Conservation (phyloP, 352 stramenopile species). For the Globisporangium yorkense region DNA sequence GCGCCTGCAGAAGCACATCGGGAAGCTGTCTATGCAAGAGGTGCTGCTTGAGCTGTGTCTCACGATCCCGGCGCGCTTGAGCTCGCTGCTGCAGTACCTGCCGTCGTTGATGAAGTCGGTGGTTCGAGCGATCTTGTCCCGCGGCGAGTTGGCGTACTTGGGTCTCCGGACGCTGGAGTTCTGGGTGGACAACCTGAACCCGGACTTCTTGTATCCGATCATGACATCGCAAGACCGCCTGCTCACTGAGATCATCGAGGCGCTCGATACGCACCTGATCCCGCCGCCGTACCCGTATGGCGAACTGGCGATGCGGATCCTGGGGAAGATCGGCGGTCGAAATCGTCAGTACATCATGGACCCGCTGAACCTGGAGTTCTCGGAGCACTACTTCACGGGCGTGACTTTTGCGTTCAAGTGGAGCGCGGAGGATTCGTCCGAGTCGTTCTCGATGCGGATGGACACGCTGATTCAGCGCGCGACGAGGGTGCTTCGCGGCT, state of each 20-base stretch:
- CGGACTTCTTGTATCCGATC: conserved; percentile 94
- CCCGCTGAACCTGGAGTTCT: conserved; percentile 55
- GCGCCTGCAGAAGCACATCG: conserved; percentile 88
- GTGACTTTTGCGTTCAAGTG: conserved; percentile 56
- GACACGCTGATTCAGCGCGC: conserved; percentile 43
- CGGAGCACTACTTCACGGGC: conserved; percentile 34
- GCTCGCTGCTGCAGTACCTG: conserved; percentile 95
- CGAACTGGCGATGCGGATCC: conserved; percentile 91
- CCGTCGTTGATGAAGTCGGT: conserved; percentile 95
- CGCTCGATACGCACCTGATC: conserved; percentile 93
- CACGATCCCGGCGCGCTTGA: conserved; percentile 94
- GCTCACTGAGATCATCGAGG: conserved; percentile 93
- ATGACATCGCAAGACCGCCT: conserved; percentile 87
- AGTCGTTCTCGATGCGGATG: conserved; percentile 49
- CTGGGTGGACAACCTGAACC: conserved; percentile 98
- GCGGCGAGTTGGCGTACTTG: conserved; percentile 94
- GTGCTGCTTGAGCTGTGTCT: conserved; percentile 95
- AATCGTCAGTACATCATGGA: conserved; percentile 90
- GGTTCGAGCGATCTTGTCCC: conserved; percentile 90
- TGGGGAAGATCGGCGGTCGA: conserved; percentile 96
- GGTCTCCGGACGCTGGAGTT: conserved; percentile 96
- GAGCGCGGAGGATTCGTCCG: conserved; percentile 12
- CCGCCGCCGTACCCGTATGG: conserved; percentile 97
- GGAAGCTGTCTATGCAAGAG: conserved; percentile 82
- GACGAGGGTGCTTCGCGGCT: conserved; percentile 48